These are phyloP conservation scores for Magnusiomyces ingens DNA, from an alignment of 1,139 yeast species.

Conservation along the genomic window DNA sequence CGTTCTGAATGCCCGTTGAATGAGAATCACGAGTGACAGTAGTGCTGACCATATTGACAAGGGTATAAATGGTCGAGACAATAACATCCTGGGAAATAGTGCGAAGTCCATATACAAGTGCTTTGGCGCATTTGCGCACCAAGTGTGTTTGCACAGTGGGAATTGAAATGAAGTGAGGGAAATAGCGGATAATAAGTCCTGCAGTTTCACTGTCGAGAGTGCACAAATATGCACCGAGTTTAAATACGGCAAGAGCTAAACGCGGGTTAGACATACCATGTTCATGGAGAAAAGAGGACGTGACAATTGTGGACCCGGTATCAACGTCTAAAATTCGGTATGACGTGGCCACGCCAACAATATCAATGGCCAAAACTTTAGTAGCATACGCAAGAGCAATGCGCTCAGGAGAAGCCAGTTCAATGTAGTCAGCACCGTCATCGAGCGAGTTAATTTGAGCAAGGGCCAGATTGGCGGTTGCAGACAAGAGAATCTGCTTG, in stretches of 20 bases:
- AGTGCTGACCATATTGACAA: conserved; percentile 65
- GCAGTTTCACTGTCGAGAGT: conserved; percentile 35
- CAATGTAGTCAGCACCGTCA: conserved; percentile 41
- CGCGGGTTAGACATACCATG: conserved; percentile 26
- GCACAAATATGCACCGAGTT: conserved; percentile 50
- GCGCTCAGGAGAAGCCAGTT: conserved; percentile 37
- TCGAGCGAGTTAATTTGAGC: conserved; percentile 35
- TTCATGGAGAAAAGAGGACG: conserved; percentile 32
- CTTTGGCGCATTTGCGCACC: conserved; percentile 33
- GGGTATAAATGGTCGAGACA: conserved; percentile 79
- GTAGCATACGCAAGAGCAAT: conserved; percentile 38
- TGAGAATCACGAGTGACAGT: conserved; percentile 30
- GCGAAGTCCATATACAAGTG: conserved; percentile 40
- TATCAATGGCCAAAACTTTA: conserved; percentile 40
- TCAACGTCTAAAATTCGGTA: conserved; percentile 27
- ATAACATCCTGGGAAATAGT: conserved; percentile 67
- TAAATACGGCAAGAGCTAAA: conserved; percentile 45
- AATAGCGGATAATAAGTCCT: conserved; percentile 27
- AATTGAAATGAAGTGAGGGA: conserved; percentile 39
- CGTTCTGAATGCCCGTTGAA: background rate
- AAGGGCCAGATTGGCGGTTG: conserved; percentile 30
- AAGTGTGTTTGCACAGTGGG: conserved; percentile 29
- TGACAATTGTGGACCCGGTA: conserved; percentile 33
- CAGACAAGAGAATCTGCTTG: conserved; percentile 25
- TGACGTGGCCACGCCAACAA: conserved; percentile 37